A percentile compares a stretch with the other conserved stretches of the same genome.
Conservation (phyloP, 345 rosid genomes). For the Brassica nigra region DNA sequence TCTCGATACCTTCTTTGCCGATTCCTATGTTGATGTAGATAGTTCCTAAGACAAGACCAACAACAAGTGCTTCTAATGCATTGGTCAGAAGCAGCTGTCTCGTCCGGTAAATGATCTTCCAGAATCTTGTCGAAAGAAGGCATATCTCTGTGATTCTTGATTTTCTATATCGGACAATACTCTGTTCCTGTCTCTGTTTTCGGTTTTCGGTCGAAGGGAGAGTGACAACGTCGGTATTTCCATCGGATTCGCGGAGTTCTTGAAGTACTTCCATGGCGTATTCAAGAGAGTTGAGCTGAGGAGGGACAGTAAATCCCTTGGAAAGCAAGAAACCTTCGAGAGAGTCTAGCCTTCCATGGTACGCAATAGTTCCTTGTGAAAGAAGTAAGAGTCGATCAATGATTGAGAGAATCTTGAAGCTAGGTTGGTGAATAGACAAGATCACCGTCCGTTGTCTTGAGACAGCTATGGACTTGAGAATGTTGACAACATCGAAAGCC, state of each 20-base stretch:
- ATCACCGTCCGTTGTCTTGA: slow-evolving; percentile 70
- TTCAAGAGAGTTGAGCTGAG: slow-evolving; percentile 86
- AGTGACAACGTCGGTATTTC: slow-evolving; percentile 29
- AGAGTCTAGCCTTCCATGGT: slow-evolving; percentile 65
- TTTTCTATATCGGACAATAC: slow-evolving; percentile 47
- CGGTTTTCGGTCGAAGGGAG: not conserved
- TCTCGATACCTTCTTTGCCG: slow-evolving; percentile 69
- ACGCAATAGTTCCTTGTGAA: slow-evolving; percentile 72
- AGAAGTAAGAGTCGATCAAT: slow-evolving; percentile 69
- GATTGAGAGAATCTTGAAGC: slow-evolving; percentile 80
- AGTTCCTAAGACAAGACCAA: slow-evolving; percentile 92
- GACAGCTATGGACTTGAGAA: slow-evolving; percentile 62
- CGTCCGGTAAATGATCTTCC: slow-evolving; percentile 88
- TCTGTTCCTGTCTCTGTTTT: slow-evolving; percentile 6
- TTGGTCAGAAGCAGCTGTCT: slow-evolving; percentile 81
- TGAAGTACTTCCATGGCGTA: slow-evolving; percentile 82
- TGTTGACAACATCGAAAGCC: slow-evolving; percentile 72
- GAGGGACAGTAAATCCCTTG: slow-evolving; percentile 72
- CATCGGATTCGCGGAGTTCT: slow-evolving; percentile 49
- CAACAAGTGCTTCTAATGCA: slow-evolving; percentile 74
- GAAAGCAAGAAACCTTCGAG: slow-evolving; percentile 57
- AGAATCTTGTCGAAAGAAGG: slow-evolving; percentile 58
- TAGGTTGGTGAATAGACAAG: slow-evolving; percentile 93
- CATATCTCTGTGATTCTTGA: slow-evolving; percentile 65
- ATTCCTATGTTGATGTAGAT: slow-evolving; percentile 79